Base-by-base conservation (phyloP, 371 early-diverging fungal species). In the Nematocida displodere region DNA sequence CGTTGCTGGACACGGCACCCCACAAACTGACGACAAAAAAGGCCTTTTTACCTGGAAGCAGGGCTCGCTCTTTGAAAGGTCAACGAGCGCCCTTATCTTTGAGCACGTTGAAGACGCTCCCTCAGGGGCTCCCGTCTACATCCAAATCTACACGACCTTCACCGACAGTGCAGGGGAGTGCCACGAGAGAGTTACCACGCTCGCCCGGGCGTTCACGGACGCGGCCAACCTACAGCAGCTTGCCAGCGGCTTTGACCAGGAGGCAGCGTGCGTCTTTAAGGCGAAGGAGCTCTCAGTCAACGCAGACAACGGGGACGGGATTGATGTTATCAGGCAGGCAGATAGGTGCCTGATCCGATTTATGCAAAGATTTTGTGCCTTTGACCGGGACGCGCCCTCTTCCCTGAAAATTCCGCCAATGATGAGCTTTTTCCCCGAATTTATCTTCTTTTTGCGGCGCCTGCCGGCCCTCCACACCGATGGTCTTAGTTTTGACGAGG, bases 371-470 rank as follows among this genome's bases (percentile, higher is more conserved):
- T 94, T 92, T 84, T 96, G 92, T 4, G 92, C 91, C 58, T 97
- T 90, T 82, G 87, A 91, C 36, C 93, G 92, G 83, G 97, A 95
- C 54, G 95, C 94, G 76, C 92, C 94, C 11, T 85, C 86, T 33
- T 89, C 91, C 28, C 91, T 99, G 87, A 87, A 89, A n/a, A 85
- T 97, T 39, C 86, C 90, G 0, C 89, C 89, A 49, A 91, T 91
- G 83, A 97, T 99, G 82, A 89, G 91, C 1, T 94, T 94, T 79
- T 97, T 94, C 83, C 96, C 97, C 29, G 96, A 97, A 84, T 98
- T 97, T 82, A 96, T 99, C 94, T 99, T 94, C 88, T 95, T 98
- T 80, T 85, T 98, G 71, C 87, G 99, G 67, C 87, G 99, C 50
- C 89, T 89, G 76, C 94, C 95, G 82, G 94, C 98, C 85, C 86